Evolutionary conservation across 1,139 yeast genomes (phyloP).

Genomic region (Pichiaceae sp.): DNA sequence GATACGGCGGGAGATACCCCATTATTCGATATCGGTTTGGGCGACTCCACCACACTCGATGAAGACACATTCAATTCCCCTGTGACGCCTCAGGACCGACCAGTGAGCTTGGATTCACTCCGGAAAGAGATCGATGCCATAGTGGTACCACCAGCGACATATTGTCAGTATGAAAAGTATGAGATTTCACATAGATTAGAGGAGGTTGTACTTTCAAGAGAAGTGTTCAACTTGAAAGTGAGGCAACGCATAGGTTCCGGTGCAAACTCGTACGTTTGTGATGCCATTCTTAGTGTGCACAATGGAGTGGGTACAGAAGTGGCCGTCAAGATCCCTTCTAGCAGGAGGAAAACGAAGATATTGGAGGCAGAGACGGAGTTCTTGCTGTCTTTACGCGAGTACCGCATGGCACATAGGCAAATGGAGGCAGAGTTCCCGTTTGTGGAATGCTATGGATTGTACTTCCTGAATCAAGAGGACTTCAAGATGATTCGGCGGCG

Average conservation of each 20-base stretch:
- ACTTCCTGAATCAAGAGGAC: constrained; percentile 14
- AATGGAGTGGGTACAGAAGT: constrained; percentile 9
- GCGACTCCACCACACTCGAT: constrained; percentile 1
- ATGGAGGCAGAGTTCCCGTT: constrained; percentile 21
- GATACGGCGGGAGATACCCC: too few relatives aligned
- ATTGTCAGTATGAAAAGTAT: background rate
- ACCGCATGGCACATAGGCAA: constrained; percentile 11
- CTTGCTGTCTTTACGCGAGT: constrained; percentile 15
- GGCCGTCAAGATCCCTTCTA: constrained; percentile 27
- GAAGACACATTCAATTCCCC: constrained; percentile 1
- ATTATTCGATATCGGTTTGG: background rate
- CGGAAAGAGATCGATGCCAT: too few relatives aligned
- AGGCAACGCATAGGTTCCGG: constrained; percentile 22
- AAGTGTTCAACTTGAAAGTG: constrained; percentile 13
- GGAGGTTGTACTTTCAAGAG: constrained; percentile 12
- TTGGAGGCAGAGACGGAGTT: constrained; percentile 25
- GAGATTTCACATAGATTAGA: constrained; percentile 5
- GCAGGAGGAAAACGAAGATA: constrained; percentile 18
- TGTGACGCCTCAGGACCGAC: background rate
- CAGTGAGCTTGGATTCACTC: too few relatives aligned
- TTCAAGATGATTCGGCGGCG: constrained; percentile 17
- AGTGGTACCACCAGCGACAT: background rate
- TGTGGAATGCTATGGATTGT: constrained; percentile 24
- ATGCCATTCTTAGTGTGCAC: constrained; percentile 9
- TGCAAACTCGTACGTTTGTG: constrained; percentile 23